These are phyloP conservation scores for Nemania sp. DNA, from an alignment of 2,329 filamentous ascomycete genomes.

Conservation along the genomic window DNA sequence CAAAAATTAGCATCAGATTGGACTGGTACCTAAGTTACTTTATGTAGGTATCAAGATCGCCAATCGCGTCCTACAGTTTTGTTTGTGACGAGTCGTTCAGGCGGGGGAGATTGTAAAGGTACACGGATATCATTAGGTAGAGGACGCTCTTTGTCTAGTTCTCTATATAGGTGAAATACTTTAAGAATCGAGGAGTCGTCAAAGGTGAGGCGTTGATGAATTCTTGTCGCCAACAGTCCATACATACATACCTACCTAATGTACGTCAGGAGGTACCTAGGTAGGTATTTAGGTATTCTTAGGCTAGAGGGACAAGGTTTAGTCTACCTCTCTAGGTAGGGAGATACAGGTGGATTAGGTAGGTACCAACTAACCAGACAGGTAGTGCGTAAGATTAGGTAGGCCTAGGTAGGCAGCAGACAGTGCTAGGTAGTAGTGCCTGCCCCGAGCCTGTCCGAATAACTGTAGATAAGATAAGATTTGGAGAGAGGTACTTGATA, in stretches of 20 bases:
- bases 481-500: not conserved
- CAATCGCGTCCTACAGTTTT: not conserved
- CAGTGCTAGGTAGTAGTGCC: not conserved
- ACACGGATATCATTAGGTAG: not conserved
- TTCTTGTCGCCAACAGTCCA: not conserved
- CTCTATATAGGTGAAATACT: not conserved
- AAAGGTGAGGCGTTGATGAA: not conserved
- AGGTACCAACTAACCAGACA: too few species aligned
- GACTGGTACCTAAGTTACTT: slow-evolving; percentile 10
- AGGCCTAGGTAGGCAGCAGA: not conserved
- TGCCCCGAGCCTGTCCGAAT: not conserved
- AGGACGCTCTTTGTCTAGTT: not conserved
- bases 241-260: too few species aligned
- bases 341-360: too few species aligned
- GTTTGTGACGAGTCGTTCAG: not conserved
- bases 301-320: too few species aligned
- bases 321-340: too few species aligned
- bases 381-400: not conserved
- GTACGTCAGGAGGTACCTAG: too few species aligned
- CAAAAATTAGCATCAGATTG: slow-evolving; percentile 28
- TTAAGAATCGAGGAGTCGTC: not conserved
- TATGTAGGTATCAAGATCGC: not conserved
- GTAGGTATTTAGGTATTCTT: too few species aligned
- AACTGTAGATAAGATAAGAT: slow-evolving; percentile 25
- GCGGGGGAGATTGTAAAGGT: not conserved